Percentiles rank a stretch among this genome's conserved stretches.
Evolutionary conservation across 2,329 filamentous ascomycete genomes (phyloP).

Genomic region (Gremmenia infestans): DNA sequence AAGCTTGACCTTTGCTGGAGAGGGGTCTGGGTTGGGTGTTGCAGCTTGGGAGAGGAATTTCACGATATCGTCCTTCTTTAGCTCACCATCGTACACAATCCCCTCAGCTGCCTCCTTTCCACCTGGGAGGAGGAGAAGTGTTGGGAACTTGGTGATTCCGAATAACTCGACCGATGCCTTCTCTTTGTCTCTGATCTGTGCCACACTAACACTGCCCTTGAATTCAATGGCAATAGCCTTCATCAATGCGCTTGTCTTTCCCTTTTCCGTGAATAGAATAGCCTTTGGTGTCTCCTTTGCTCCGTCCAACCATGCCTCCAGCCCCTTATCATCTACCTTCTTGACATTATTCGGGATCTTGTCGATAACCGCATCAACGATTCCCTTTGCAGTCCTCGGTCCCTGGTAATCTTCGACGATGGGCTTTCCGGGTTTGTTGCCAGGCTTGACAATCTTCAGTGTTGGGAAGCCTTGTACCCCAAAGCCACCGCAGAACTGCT

Average conservation of each 20-base stretch:
- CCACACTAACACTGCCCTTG: constrained; percentile 71
- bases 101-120: constrained; percentile 56
- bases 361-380: constrained; percentile 77
- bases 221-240: constrained; percentile 89
- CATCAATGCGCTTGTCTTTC: constrained; percentile 75
- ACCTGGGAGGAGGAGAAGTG: constrained; percentile 72
- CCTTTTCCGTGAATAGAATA: constrained; percentile 90
- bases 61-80: constrained; percentile 79
- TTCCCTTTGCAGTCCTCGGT: constrained; percentile 73
- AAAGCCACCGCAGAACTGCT: constrained; percentile 77
- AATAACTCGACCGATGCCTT: constrained; percentile 66
- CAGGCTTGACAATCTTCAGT: constrained; percentile 84
- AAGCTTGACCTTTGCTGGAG: constrained; percentile 41
- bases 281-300: constrained; percentile 72
- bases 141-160: constrained; percentile 72
- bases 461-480: constrained; percentile 94
- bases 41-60: constrained; percentile 78
- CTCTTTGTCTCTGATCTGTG: constrained; percentile 81
- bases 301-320: constrained; percentile 67
- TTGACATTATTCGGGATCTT: constrained; percentile 92
- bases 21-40: constrained; percentile 72
- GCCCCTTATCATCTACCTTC: constrained; percentile 70
- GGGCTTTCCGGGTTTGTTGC: constrained; percentile 74
- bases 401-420: constrained; percentile 89
- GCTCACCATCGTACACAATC: constrained; percentile 71